phyloP scores from a whole-genome alignment of 495 filamentous ascomycete species.

The Tuber aestivum region DNA sequence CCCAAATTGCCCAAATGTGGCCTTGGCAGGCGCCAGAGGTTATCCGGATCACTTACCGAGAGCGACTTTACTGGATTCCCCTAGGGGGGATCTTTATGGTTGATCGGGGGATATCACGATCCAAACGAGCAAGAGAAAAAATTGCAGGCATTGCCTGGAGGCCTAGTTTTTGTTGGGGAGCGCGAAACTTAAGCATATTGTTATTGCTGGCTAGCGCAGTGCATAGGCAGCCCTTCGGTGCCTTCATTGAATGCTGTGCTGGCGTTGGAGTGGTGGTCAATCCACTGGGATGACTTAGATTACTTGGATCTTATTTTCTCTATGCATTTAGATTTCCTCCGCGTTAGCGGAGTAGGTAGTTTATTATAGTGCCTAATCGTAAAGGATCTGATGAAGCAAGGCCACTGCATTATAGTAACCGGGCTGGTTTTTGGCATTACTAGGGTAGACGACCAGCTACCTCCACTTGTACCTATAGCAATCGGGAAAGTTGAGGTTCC shows the following conservation, averaged over 20 bases:
- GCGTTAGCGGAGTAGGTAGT: not conserved
- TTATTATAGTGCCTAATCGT: not conserved
- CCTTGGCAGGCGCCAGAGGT: not conserved
- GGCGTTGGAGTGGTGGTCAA: not conserved
- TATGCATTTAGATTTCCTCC: no score
- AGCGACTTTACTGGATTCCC: not conserved
- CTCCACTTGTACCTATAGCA: not conserved
- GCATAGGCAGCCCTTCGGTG: not conserved
- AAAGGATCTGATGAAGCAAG: not conserved
- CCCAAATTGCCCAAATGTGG: not conserved
- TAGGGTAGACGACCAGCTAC: not conserved
- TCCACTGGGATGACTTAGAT: not conserved
- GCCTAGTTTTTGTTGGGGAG: not conserved
- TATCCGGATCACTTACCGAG: not conserved
- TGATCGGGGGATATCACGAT: not conserved
- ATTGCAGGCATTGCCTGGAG: not conserved
- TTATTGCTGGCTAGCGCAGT: not conserved
- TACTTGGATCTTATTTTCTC: no score
- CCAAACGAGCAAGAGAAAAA: not conserved
- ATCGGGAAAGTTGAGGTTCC: not conserved
- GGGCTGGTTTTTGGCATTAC: not conserved
- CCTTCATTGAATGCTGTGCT: not conserved
- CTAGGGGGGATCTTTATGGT: not conserved
- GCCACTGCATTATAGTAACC: not conserved
- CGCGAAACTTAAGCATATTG: not conserved